Evolutionary conservation across 2,329 filamentous ascomycete genomes (phyloP).

Genomic region (Dendrostoma leiphaemia): DNA sequence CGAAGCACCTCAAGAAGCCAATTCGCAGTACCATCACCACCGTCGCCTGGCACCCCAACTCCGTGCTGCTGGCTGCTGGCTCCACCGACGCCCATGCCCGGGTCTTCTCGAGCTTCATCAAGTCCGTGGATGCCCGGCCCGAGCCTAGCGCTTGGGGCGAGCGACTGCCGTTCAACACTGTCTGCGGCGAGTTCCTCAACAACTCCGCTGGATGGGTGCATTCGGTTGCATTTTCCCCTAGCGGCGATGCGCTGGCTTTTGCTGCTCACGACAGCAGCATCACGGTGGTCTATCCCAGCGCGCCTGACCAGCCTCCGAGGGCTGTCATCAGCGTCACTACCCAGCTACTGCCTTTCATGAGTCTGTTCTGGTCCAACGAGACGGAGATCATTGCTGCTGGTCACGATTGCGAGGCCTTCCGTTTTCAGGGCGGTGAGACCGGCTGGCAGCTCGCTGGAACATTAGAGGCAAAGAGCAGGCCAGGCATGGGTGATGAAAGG

Average conservation of each 20-base stretch:
- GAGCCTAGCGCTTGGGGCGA: slow-evolving; percentile 92
- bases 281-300: slow-evolving; percentile 92
- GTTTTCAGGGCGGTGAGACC: slow-evolving; percentile 72
- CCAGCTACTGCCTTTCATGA: slow-evolving; percentile 88
- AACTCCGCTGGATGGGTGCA: slow-evolving; percentile 97
- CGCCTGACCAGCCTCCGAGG: slow-evolving; percentile 82
- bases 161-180: slow-evolving; percentile 93
- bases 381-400: slow-evolving; percentile 93
- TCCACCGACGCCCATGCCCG: slow-evolving; percentile 96
- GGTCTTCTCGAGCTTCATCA: slow-evolving; percentile 94
- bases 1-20: slow-evolving; percentile 98
- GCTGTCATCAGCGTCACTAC: slow-evolving; percentile 91
- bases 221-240: slow-evolving; percentile 87
- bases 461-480: slow-evolving; percentile 70
- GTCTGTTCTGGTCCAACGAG: slow-evolving; percentile 88
- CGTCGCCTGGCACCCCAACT: slow-evolving; percentile 96
- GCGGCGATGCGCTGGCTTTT: slow-evolving; percentile 90
- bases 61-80: slow-evolving; percentile 87
- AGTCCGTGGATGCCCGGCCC: slow-evolving; percentile 84
- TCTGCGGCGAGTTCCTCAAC: slow-evolving; percentile 95
- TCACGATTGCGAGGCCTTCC: slow-evolving; percentile 86
- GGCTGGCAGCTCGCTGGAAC: slow-evolving; percentile 86
- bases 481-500: slow-evolving; percentile 59
- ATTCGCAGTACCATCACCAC: slow-evolving; percentile 96
- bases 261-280: slow-evolving; percentile 94